Evolutionary conservation across 164 flowering plant genomes (phyloP), one percentile per base, ranked within the genome.

Genomic region (Stephania yunnanensis): DNA sequence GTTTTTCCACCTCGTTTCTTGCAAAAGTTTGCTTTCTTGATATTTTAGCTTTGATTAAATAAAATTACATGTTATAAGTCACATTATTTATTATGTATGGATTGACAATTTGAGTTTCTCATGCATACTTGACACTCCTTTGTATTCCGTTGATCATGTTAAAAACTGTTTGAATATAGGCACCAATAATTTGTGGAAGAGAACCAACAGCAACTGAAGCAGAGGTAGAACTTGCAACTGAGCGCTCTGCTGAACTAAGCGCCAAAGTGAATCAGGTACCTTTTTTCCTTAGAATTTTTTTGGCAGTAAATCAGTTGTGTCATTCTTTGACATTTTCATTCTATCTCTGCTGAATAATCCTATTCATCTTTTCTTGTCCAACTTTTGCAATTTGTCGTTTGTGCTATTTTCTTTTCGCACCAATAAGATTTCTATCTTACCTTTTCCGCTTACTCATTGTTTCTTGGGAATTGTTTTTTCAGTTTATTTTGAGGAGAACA

Each of bases 401-500:
- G 11, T 12, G 17, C 19, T 55, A 10, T 55, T 55, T 12, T 1
- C 12, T 46, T 73, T 46, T 22, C 46, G 22, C 25, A 71, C 44
- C 66, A 52, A 58, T 20, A 30, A 52, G 15, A 20, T 53, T 46
- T 10, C 20, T 61, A 67, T 13, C 20, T 67, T 30, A 68, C 46
- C n/a, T 63, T 48, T 19, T 46, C 46, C 25, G 17, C 63, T 31
- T 42, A 55, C 31, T 45, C 9, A 17, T 5, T 71, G 65, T 75
- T 66, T 50, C 22, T 30, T 15, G 36, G 61, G 75, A 22, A 15
- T 68, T 71, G 82, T 15, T 73, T 13, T 80, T 82, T 78, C 96
- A 95, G 98, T 95, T 95, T 78, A 94, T 95, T 68, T 79, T 95
- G 87, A 87, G 99, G 84, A 89, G 99, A 83, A 92, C 99, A 36